Percentiles rank a stretch among this genome's conserved stretches.
phyloP scores from a whole-genome alignment of 2,329 filamentous ascomycete genomes.

The Amesomyces nigricolor region DNA sequence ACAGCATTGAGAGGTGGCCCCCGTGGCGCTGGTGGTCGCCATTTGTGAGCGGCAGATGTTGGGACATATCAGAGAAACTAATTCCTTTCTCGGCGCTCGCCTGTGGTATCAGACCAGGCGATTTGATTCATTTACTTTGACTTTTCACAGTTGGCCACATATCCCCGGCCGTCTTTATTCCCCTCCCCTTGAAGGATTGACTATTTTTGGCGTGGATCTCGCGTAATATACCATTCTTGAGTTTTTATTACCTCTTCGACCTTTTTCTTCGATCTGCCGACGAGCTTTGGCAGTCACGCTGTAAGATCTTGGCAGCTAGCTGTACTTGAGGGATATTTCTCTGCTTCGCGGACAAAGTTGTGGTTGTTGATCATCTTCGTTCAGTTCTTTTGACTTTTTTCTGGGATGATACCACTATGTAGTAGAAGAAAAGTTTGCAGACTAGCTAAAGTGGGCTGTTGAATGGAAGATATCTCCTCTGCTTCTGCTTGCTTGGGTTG shows the following conservation, averaged over 20 bases:
- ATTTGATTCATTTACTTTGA: slow-evolving; percentile 10
- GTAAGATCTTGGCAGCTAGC: background rate
- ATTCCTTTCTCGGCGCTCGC: slow-evolving; percentile 4
- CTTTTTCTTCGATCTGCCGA: background rate
- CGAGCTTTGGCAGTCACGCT: background rate
- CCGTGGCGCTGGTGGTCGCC: slow-evolving; percentile 1
- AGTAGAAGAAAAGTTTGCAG: slow-evolving; percentile 23
- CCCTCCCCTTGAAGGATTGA: background rate
- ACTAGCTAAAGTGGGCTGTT: slow-evolving; percentile 14
- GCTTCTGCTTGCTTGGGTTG: background rate
- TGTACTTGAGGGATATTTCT: background rate
- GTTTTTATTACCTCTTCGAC: background rate
- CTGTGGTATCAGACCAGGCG: background rate
- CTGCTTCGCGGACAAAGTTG: background rate
- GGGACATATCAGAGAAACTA: slow-evolving; percentile 6
- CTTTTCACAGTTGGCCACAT: slow-evolving; percentile 6
- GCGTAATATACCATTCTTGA: slow-evolving; percentile 19
- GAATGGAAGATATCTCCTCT: slow-evolving; percentile 3
- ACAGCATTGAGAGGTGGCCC: background rate
- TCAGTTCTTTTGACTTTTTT: slow-evolving; percentile 11
- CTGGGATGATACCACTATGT: slow-evolving; percentile 29
- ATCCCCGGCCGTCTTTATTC: background rate
- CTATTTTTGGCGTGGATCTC: slow-evolving; percentile 1
- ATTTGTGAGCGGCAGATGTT: background rate
- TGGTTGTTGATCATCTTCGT: background rate